Evolutionary conservation across 495 filamentous ascomycete genomes (phyloP).

Genomic region (Aspergillus avenaceus): DNA sequence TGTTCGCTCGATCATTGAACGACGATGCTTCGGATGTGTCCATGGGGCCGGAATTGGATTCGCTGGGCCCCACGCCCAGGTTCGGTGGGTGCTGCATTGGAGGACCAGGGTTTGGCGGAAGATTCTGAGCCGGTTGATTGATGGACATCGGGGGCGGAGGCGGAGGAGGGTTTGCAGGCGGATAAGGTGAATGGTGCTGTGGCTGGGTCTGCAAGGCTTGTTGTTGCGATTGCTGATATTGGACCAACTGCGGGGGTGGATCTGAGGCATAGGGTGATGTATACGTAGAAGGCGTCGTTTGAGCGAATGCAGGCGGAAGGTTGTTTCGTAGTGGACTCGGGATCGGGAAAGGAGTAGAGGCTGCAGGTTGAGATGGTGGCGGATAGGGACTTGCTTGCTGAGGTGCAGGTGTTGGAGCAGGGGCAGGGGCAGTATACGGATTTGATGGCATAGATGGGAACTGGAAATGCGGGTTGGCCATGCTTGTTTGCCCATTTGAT

Average conservation of each 20-base stretch:
- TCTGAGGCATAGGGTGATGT: slow-evolving; percentile 42
- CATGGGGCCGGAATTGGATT: slow-evolving; percentile 47
- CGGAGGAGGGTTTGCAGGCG: slow-evolving; percentile 9
- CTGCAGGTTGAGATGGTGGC: slow-evolving; percentile 13
- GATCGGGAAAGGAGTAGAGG: slow-evolving; percentile 31
- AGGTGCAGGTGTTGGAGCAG: slow-evolving; percentile 19
- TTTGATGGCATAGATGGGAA: slow-evolving; percentile 37
- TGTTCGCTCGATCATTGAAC: slow-evolving; percentile 46
- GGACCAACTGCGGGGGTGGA: slow-evolving; percentile 30
- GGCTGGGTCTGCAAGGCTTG: slow-evolving; percentile 23
- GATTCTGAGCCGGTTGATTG: slow-evolving; percentile 24
- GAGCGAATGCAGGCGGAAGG: slow-evolving; percentile 41
- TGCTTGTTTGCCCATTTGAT: slow-evolving; percentile 22
- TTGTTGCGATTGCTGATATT: slow-evolving; percentile 27
- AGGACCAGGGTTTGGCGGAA: slow-evolving; percentile 22
- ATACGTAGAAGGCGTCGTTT: slow-evolving; percentile 36
- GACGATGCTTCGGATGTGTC: slow-evolving; percentile 40
- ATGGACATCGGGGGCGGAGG: slow-evolving; percentile 18
- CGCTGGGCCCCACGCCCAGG: slow-evolving; percentile 23
- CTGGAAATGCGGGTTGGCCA: slow-evolving; percentile 42
- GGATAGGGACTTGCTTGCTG: slow-evolving; percentile 19
- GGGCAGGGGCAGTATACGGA: slow-evolving; percentile 21
- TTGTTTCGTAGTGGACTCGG: slow-evolving; percentile 41
- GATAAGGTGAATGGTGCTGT: slow-evolving; percentile 31
- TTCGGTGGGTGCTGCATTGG: slow-evolving; percentile 21